Percentiles rank a stretch among this genome's conserved stretches.
phyloP scores from a whole-genome alignment of 495 filamentous ascomycete genomes.

The Aspergillus mulundensis region DNA sequence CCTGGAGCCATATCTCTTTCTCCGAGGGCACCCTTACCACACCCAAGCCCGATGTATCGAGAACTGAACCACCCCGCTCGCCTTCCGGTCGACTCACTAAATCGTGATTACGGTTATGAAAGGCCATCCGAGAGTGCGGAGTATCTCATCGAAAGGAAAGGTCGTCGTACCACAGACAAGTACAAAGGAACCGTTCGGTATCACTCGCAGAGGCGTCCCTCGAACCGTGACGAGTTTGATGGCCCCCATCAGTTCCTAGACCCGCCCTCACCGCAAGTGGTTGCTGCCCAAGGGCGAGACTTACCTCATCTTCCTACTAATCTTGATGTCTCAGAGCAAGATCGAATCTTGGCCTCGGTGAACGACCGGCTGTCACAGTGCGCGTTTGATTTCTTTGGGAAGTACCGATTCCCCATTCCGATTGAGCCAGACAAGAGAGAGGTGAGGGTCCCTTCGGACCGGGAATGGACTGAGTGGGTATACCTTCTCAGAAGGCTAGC shows the following conservation, averaged over 20 bases:
- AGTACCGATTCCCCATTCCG: conserved; percentile 85
- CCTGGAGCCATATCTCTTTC: conserved; percentile 38
- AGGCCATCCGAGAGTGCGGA: conserved; percentile 35
- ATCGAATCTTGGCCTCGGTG: conserved; percentile 70
- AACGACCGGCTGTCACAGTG: conserved; percentile 81
- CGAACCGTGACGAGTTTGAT: conserved; percentile 87
- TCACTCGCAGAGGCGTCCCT: conserved; percentile 64
- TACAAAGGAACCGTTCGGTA: conserved; percentile 48
- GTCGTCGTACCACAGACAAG: conserved; percentile 36
- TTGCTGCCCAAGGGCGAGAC: conserved; percentile 71
- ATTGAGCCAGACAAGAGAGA: conserved; percentile 73
- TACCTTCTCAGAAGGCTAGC: conserved; percentile 81
- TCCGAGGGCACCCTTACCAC: conserved; percentile 29
- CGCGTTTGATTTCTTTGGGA: conserved; percentile 84
- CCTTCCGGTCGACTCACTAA: conserved; percentile 30
- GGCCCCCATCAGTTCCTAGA: conserved; percentile 77
- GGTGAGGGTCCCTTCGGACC: conserved; percentile 72
- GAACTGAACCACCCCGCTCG: conserved; percentile 36
- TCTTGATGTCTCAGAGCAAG: conserved; percentile 77
- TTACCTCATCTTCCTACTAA: conserved; percentile 78
- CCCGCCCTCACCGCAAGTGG: conserved; percentile 57
- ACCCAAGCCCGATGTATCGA: conserved; percentile 27
- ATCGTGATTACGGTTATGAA: conserved; percentile 30
- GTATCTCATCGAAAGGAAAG: conserved; percentile 40
- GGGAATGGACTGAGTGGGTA: conserved; percentile 92